These are phyloP conservation scores for Fonsecaea erecta DNA, from an alignment of 2,329 filamentous ascomycete genomes.

Conservation along the genomic window DNA sequence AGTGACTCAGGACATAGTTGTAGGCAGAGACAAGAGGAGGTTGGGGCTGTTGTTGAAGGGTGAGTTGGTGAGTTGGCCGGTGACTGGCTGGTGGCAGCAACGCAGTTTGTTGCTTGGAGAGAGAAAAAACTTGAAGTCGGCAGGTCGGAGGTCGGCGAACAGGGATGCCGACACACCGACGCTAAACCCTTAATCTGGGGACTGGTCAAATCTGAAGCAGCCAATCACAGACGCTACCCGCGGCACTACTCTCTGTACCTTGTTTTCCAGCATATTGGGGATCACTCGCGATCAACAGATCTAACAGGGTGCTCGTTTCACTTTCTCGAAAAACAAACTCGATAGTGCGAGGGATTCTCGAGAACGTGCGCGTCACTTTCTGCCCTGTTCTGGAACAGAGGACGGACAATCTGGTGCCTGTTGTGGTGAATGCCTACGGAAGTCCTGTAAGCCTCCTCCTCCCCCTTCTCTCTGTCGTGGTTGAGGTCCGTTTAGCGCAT, in stretches of 20 bases:
- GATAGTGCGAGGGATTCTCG: not conserved
- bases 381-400: not conserved
- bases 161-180: conserved; percentile 10
- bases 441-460: not conserved
- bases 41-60: not conserved
- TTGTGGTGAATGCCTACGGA: not conserved
- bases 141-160: conserved; percentile 17
- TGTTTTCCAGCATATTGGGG: conserved; percentile 10
- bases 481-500: not conserved
- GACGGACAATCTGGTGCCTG: not conserved
- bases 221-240: conserved; percentile 17
- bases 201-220: not conserved
- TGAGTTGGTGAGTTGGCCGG: conserved; percentile 5
- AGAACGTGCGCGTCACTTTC: not conserved
- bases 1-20: not conserved
- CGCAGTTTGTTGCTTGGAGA: not conserved
- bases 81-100: not conserved
- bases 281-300: conserved; percentile 1
- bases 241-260: conserved; percentile 9
- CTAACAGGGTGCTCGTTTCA: conserved; percentile 15
- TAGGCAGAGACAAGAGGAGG: not conserved
- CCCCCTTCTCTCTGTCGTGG: not conserved
- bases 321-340: conserved; percentile 1
- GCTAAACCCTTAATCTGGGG: not conserved
- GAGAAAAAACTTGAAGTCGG: conserved; percentile 11